Evolutionary conservation across 1,139 yeast genomes (phyloP), one percentile per base, ranked within the genome.

Genomic region (Suhomyces kunorum): DNA sequence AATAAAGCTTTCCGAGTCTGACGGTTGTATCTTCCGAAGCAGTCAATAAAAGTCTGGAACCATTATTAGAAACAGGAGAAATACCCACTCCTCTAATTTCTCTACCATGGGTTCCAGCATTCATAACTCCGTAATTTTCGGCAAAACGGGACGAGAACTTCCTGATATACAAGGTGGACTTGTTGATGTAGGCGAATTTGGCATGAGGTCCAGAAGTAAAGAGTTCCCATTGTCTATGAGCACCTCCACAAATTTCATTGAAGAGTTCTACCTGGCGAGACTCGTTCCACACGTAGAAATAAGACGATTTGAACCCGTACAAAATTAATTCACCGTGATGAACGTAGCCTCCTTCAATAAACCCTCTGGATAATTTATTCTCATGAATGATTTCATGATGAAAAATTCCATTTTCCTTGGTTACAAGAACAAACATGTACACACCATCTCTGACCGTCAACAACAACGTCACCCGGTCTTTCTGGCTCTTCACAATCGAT

Each of bases 11-110:
- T 1, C 83, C 77, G 16, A 90, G 50, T 44, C 81, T 74, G 5
- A 92, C 66, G 1, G 88, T 78, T 0, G 97, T 85, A 56, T 92
- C 98, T 59, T 92, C 98, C 0, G 96, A 83, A 1, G 90, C 98
- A 2, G 94, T 81, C 18, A 87, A 75, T 8, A 84, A 64, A 15
- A 77, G 49, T 29, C 61, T 62, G 3, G 63, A 51, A 44, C 64
- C 61, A 44, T 54, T 53, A 0, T 28, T 28, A 13, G 48, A 42
- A 1, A 39, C 42, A 3, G 68, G 59, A 17, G 75, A 67, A n/a
- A 80, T 64, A 0, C 83, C 66, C n/a, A 84, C 66, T 47, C 78
- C 84, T 54, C 95, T 70, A 11, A 85, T 78, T 59, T 92, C 98
- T 48, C 98, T 74, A 0, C 98, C 98, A 60, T 92, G 98, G 0